Evolutionary conservation across 768 basidiomycete genomes (phyloP), one percentile per base, ranked within the genome.

Genomic region (Suillus paluster): DNA sequence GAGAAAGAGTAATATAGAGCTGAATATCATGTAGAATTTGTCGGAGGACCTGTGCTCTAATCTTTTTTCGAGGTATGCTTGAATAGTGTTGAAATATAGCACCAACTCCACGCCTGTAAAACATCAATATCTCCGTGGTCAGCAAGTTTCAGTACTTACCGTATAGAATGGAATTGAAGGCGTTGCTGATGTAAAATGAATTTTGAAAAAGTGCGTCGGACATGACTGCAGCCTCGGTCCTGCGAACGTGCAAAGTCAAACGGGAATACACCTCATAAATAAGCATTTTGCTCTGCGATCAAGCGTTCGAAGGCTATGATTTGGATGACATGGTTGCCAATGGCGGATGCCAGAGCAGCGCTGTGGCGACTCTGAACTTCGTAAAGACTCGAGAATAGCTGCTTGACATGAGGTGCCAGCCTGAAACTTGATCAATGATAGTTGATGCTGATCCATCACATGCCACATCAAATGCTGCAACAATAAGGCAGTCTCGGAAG

Each of bases 1-100:
- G 39, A 79, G 61, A n/a, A 73, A 12, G 9, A 78, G 50, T 64
- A 76, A 64, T 30, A 62, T 58, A 11, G 27, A 73, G 58, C 71
- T 73, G 53, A 73, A 75, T 30, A 58, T 11, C 19, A 61, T 66
- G 9, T 70, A 71, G n/a, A 75, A 68, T 11, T 55, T 25, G 49
- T 71, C 66, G 0, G 57, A 59, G 33, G n/a, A 62, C 15, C 48
- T 49, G 0, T 49, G 21, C 14, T 33, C 36, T n/a, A 8, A 23
- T 19, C 14, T 5, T 27, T 15, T 34, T 21, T 17, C 63, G 48
- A 74, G 27, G 57, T 71, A 25, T 49, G 53, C 57, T 6, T 58
- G 63, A 64, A 73, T 68, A 52, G 70, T 68, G 56, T 58, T 68
- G 55, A 73, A 49, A 49, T 73, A 73, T 17, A 73, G 42, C 25